Conservation (phyloP, 331 rosid species). For the Acacia concinna region DNA sequence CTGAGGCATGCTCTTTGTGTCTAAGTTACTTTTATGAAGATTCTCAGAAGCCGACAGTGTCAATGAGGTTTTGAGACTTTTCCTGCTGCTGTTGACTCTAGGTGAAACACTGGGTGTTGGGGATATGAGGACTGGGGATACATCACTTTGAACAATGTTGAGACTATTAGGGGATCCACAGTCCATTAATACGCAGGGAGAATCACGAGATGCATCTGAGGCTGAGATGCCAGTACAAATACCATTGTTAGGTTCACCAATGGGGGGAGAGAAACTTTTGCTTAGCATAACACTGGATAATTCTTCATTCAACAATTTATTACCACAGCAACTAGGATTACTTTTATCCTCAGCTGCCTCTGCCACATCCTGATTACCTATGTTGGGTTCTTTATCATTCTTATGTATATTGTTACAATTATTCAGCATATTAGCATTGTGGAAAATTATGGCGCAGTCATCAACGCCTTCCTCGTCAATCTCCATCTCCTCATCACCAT, state of each 20-base stretch:
- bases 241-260: slow-evolving; percentile 41
- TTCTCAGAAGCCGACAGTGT: slow-evolving; percentile 76
- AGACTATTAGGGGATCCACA: slow-evolving; percentile 62
- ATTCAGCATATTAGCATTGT: slow-evolving; percentile 26
- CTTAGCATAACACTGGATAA: slow-evolving; percentile 36
- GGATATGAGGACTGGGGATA: slow-evolving; percentile 64
- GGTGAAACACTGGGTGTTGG: slow-evolving; percentile 93
- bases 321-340: slow-evolving; percentile 38
- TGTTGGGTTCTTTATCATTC: slow-evolving; percentile 36
- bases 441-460: slow-evolving; percentile 33
- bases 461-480: slow-evolving; percentile 86
- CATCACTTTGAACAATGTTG: slow-evolving; percentile 49
- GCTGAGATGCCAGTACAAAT: slow-evolving; percentile 42
- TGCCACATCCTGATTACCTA: slow-evolving; percentile 38
- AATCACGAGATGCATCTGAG: slow-evolving; percentile 39
- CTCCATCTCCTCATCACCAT: slow-evolving; percentile 97
- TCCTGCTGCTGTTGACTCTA: slow-evolving; percentile 75
- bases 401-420: slow-evolving; percentile 30
- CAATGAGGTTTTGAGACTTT: slow-evolving; percentile 80
- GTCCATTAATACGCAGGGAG: slow-evolving; percentile 40
- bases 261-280: slow-evolving; percentile 34
- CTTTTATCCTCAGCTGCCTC: slow-evolving; percentile 30
- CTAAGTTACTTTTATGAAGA: slow-evolving; percentile 41
- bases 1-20: slow-evolving; percentile 32
- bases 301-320: slow-evolving; percentile 46